A percentile compares a stretch with the other conserved stretches of the same genome.
phyloP scores from a whole-genome alignment of 352 stramenopile species.

The Thraustochytrium sp. region DNA sequence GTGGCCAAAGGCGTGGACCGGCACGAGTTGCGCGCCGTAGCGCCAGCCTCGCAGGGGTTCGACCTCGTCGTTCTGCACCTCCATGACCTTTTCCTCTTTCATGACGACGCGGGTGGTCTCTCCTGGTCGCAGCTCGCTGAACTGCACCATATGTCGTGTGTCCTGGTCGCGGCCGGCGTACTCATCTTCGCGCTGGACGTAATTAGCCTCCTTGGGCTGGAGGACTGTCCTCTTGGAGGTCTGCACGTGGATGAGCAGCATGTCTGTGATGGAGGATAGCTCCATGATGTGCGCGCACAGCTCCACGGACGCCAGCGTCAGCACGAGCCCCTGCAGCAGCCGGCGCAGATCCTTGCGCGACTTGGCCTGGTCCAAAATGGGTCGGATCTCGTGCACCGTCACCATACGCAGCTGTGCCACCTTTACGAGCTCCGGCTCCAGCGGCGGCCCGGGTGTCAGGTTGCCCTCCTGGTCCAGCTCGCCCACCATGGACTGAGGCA shows the following conservation, averaged over 20 bases:
- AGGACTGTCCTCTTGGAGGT: conserved; percentile 6
- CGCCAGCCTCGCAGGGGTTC: conserved; percentile 28
- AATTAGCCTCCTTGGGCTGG: not conserved
- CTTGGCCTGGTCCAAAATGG: conserved; percentile 35
- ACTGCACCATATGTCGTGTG: conserved; percentile 32
- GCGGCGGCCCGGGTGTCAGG: not conserved
- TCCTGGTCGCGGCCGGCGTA: not conserved
- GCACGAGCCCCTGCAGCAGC: conserved; percentile 4
- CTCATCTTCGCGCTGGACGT: not conserved
- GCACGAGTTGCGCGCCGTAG: conserved; percentile 35
- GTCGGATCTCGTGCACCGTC: conserved; percentile 24
- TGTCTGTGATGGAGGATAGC: conserved; percentile 39
- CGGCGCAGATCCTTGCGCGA: conserved; percentile 14
- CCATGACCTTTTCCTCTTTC: not conserved
- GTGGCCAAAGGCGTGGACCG: not conserved
- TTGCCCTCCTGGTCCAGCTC: not conserved
- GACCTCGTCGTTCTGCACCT: conserved; percentile 10
- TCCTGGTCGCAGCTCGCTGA: conserved; percentile 30
- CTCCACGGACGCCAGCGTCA: not conserved
- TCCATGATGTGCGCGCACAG: conserved; percentile 39
- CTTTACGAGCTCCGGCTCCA: not conserved
- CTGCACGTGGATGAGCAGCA: conserved; percentile 39
- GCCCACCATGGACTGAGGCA: not conserved
- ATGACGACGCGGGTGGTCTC: not conserved
- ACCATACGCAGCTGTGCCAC: conserved; percentile 19